Evolutionary conservation across 805 yeast species (phyloP), one percentile per base, ranked within the genome.

Genomic region (Candida coquimbonensis): DNA sequence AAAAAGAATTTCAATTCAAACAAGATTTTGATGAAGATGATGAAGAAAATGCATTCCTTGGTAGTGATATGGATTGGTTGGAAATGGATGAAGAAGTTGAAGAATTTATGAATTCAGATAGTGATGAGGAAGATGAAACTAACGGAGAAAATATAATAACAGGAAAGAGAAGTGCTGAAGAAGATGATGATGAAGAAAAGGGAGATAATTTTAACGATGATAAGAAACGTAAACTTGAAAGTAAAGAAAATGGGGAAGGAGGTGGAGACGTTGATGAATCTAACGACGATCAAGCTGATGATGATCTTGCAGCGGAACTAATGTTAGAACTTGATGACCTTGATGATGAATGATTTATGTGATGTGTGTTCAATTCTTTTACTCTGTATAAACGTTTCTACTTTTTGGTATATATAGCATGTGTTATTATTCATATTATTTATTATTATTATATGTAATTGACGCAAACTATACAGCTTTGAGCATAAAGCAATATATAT

Each of bases 31-130:
- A 68, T 6, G 74, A 68, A 7, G 66, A 67, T 6, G 54, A 67
- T 24, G 65, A 66, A 48, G 66, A 68, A 49, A 73, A 67, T 42
- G 75, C 66, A 35, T 40, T 58, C 59, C 72, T 54, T 5, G 56
- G 57, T 4, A 59, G 62, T 39, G 59, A 55, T 40, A 48, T 59
- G 57, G 41, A 56, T 33, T 59, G 63, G 63, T 35, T 59, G 17
- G 58, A 53, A 19, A 52, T 53, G 31, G 79, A 76, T 60, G 67
- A 64, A 24, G 82, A 77, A 32, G 78, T 80, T 11, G 78, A 75
- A 45, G 79, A 76, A 40, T 81, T 54, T n/a, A 36, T 31, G 74
- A 52, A 77, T 75, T 50, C 75, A 67, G 52, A 58, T 13, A 63
- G 59, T 17, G 62, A 57, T 3, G 60, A 53, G 1, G 62, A 57